Evolutionary conservation across 2,329 filamentous ascomycete species (phyloP).

Genomic region (Juglanconis juglandina): DNA sequence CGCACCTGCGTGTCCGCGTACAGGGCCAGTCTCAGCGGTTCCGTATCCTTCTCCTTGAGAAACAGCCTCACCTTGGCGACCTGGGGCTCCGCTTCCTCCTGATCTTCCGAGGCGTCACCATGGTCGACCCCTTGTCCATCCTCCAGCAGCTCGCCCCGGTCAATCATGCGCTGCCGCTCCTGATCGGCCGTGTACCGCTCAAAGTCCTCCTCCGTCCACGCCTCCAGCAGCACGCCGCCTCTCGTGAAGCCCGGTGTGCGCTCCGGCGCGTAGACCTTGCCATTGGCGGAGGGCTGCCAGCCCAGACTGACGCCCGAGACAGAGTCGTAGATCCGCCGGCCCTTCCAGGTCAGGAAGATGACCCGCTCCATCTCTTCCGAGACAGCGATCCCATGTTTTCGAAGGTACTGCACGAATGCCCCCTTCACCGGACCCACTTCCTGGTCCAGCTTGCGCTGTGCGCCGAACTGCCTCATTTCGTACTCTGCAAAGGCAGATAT

Average conservation of each 20-base stretch:
- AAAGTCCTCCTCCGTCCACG: constrained; percentile 67
- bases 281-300: constrained; percentile 46
- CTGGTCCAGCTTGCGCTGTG: constrained; percentile 11
- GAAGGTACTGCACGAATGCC: constrained; percentile 1
- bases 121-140: constrained; percentile 28
- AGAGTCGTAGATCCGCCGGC: constrained; percentile 68
- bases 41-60: constrained; percentile 50
- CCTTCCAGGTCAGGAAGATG: constrained; percentile 78
- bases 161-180: constrained; percentile 43
- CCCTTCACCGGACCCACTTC: constrained; percentile 7
- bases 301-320: constrained; percentile 69
- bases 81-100: constrained; percentile 21
- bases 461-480: constrained; percentile 12
- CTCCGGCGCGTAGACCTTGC: constrained; percentile 36
- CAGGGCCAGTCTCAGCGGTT: constrained; percentile 50
- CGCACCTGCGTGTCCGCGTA: constrained; percentile 55
- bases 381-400: background rate
- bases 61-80: constrained; percentile 45
- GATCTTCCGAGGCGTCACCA: constrained; percentile 13
- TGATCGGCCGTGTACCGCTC: constrained; percentile 44
- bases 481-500: constrained; percentile 44
- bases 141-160: constrained; percentile 38
- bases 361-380: constrained; percentile 37
- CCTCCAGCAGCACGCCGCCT: constrained; percentile 68
- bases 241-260: constrained; percentile 40